Evolutionary conservation across 495 filamentous ascomycete genomes (phyloP).

Genomic region (Aspergillus diversus): DNA sequence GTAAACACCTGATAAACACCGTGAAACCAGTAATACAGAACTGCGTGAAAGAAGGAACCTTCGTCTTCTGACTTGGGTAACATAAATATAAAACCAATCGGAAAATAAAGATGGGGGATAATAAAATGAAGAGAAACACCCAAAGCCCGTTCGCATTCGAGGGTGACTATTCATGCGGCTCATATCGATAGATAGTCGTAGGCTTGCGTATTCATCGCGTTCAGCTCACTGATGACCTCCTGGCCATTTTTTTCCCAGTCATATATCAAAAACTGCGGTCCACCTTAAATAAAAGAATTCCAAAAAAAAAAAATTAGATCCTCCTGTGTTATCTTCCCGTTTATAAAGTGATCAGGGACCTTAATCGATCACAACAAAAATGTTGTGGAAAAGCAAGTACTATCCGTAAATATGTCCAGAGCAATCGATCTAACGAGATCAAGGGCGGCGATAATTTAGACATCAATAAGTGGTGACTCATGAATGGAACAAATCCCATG

Average conservation of each 20-base stretch:
- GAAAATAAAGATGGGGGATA: conserved; percentile 20
- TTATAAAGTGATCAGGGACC: not conserved
- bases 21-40: conserved; percentile 15
- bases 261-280: not conserved
- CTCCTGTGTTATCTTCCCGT: not conserved
- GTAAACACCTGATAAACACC: conserved; percentile 21
- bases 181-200: conserved; percentile 27
- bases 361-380: not conserved
- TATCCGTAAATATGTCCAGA: conserved; percentile 2
- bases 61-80: conserved; percentile 15
- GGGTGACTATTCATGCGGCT: conserved; percentile 27
- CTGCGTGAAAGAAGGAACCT: conserved; percentile 11
- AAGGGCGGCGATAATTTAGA: too few species aligned
- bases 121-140: conserved; percentile 25
- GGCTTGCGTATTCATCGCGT: conserved; percentile 30
- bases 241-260: conserved; percentile 3
- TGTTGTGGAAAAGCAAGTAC: not conserved
- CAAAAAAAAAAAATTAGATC: conserved; percentile 5
- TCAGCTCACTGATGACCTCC: conserved; percentile 9
- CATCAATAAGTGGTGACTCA: conserved; percentile 42
- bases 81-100: conserved; percentile 20
- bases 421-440: not conserved
- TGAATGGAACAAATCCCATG: conserved; percentile 97
- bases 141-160: conserved; percentile 16
- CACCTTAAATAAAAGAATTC: not conserved